Evolutionary conservation across 345 rosid species (phyloP), one percentile per base, ranked within the genome.

Genomic region (Schrenkiella parvula): DNA sequence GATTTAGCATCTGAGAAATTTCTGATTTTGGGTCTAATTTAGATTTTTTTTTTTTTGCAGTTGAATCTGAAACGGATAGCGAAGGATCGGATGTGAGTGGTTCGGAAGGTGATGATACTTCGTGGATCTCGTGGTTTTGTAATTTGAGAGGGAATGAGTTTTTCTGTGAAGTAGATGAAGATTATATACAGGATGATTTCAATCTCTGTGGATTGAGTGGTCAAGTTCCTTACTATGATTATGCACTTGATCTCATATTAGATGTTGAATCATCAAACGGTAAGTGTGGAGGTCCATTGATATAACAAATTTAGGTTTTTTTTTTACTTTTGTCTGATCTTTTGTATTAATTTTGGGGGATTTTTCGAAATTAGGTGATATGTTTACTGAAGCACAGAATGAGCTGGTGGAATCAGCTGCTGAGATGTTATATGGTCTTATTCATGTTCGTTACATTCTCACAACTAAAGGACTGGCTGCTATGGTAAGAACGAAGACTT

Each of bases 91-190:
- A 88, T 79, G 97, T 89, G 59, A 93, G 96, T 79, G 97, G 93
- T 50, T 91, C 97, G 8, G 96, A 91, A 34, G 98, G 90, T 51
- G 98, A 85, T 54, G 95, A 89, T 56, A 91, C 98, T 3, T 89
- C 97, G 8, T 93, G 98, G 98, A 91, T 93, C 79, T 88, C 98
- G 4, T 93, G 98, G 98, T 93, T 93, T 74, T 91, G 98, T 84
- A 93, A 87, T 74, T 86, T 93, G 83, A 74, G 95, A 38, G 97
- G 98, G 64, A 93, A 93, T 72, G 98, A 93, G 71, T 91, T 93
- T 68, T 93, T 89, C 76, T 93, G 96, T 78, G 98, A 93, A 82
- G 93, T 93, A 59, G 98, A 93, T 84, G 98, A 93, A 37, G 95
- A 93, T 21, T 93, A 91, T 77, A 88, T 93, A 54, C 97, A 91